Evolutionary conservation across 768 basidiomycete genomes (phyloP), one percentile per base, ranked within the genome.

Genomic region (Mycena vitilis): DNA sequence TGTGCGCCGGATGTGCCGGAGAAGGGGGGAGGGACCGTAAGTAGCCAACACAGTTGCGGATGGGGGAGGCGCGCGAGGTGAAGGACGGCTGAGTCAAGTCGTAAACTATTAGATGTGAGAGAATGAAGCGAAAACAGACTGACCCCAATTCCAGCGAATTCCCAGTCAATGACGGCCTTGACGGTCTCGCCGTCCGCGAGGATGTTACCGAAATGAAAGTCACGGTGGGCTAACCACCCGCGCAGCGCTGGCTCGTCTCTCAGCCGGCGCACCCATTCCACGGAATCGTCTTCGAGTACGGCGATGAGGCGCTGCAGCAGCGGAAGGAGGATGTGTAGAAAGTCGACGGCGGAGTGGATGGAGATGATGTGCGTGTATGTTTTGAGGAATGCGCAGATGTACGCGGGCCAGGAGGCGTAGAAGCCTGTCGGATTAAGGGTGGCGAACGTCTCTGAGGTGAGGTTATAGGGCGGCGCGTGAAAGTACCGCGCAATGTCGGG

Each of bases 151-250:
- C 66, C 66, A 1, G 66, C 66, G 40, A 71, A 71, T 42, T 71
- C 70, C 70, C 70, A 71, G 44, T 71, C 70, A 48, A 68, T 71
- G 12, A 71, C 40, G 1, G 45, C 70, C 25, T 71, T 65, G 55
- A 71, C 64, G 20, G 16, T 68, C 16, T 65, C 55, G 6, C 42
- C 40, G n/a, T 68, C 66, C 36, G 63, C 66, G 36, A 71, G 64
- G 25, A 71, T 61, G 37, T 71, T 71, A 2, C 63, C 70, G 25
- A 71, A 71, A 59, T 71, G 70, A 20, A 71, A 68, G 55, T 71
- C 70, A 15, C 63, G 57, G 42, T 71, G 70, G 42, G 56, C 52
- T 7, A 71, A 59, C 23, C 70, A 66, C 23, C 53, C 52, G 18
- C 60, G 63, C 16, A 71, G 63, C 37, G 20, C 54, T 1, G 63